These are phyloP conservation scores for Helichrysum umbraculigerum DNA, from an alignment of 129 eudicot genomes.

Conservation along the genomic window DNA sequence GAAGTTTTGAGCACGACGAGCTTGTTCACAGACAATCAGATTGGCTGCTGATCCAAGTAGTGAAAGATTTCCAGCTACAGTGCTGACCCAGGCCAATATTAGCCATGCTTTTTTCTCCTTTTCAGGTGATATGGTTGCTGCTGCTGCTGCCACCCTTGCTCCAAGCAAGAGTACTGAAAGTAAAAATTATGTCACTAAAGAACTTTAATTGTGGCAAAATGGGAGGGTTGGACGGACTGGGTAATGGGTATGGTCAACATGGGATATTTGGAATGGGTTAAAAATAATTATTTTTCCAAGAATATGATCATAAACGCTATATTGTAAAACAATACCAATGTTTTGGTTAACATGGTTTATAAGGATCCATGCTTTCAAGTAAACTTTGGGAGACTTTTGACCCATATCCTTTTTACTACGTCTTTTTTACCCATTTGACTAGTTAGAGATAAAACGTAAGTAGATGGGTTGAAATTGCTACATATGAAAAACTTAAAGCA, in stretches of 20 bases:
- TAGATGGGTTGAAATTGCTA: background rate
- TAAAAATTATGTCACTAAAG: background rate
- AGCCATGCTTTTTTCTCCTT: conserved; percentile 89
- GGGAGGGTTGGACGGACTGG: background rate
- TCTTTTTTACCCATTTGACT: background rate
- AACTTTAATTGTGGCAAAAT: background rate
- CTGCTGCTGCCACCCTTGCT: conserved; percentile 81
- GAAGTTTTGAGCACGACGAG: conserved; percentile 64
- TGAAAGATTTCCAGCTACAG: conserved; percentile 87
- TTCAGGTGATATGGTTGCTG: conserved; percentile 67
- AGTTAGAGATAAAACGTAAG: background rate
- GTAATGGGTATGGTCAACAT: background rate
- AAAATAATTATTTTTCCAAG: too few species aligned
- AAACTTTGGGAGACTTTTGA: too few species aligned
- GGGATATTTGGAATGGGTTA: background rate
- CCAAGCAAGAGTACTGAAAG: conserved; percentile 76
- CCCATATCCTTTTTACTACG: too few species aligned
- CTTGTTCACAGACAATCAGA: conserved; percentile 93
- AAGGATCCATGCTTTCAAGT: too few species aligned
- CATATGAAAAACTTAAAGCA: background rate
- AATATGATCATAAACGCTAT: too few species aligned
- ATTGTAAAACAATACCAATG: too few species aligned
- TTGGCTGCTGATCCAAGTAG: conserved; percentile 91
- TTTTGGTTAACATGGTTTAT: too few species aligned
- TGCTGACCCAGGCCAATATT: conserved; percentile 92